Base-by-base conservation (phyloP, 306 rosid genomes). In the Potentilla sterilis region DNA sequence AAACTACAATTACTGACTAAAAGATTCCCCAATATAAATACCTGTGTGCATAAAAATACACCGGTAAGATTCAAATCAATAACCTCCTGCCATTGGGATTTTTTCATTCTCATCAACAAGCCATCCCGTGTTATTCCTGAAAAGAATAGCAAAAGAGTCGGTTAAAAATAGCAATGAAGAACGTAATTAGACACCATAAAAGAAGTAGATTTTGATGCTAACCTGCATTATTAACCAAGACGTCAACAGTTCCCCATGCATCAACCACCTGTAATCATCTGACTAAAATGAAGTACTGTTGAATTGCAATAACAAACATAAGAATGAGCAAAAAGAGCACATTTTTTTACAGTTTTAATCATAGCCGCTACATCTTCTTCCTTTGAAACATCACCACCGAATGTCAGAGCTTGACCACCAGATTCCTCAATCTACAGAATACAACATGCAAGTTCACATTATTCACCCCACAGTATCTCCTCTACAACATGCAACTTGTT, bases 211-310 rank as follows among this genome's bases (percentile, higher is more conserved):
- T 32, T 7, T 81, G 68, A 22, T 49, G 65, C 58, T 70, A 58
- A 89, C 97, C 98, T 51, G 98, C 98, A 86, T 95, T 95, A 80
- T 95, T 95, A 59, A 92, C 81, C 87, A 92, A 83, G 49, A 92
- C 80, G 86, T 95, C 98, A 78, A 94, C 87, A 22, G 97, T 92
- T 81, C 98, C 98, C 96, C 98, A 94, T 64, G 90, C 90, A 90
- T 94, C 95, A 69, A 89, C 79, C 48, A 82, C 96, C 98, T 94
- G 85, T 55, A 87, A 69, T 82, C 67, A 46, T 69, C 66, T 83
- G 11, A 90, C 55, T 6, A 10, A n/a, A 58, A 71, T 18, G 32
- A 59, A 28, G 43, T 54, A 18, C 37, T 7, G 41, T 19, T 21
- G 48, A 63, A 37, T 47, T 49, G 58, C 81, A 87, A 71, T 54